These are phyloP conservation scores for Neofusicoccum umdonicola DNA, from an alignment of 2,329 filamentous ascomycete genomes.

Conservation along the genomic window DNA sequence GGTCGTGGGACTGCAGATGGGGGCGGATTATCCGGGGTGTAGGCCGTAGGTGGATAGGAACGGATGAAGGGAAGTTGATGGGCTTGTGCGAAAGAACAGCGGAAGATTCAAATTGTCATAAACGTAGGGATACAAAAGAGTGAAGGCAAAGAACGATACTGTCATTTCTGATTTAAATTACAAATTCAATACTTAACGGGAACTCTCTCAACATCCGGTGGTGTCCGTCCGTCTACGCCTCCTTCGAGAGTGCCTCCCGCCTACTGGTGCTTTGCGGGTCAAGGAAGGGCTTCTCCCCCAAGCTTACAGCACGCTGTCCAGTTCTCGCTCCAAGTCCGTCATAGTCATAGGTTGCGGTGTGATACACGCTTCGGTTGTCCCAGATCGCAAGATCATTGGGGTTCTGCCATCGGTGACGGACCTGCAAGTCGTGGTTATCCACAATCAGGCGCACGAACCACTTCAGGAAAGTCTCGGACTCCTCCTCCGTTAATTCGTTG, in stretches of 20 bases:
- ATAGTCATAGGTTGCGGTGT: constrained; percentile 63
- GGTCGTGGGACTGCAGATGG: background rate
- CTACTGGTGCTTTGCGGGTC: constrained; percentile 51
- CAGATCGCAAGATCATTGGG: constrained; percentile 59
- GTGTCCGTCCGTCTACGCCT: background rate
- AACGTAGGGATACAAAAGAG: too few relatives aligned
- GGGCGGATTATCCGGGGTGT: too few relatives aligned
- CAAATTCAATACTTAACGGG: too few relatives aligned
- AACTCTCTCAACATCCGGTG: background rate
- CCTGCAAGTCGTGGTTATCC: constrained; percentile 53
- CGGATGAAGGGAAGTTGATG: too few relatives aligned
- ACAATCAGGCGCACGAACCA: constrained; percentile 44
- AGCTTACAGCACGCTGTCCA: constrained; percentile 53
- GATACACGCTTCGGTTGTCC: constrained; percentile 63
- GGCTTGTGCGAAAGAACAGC: too few relatives aligned
- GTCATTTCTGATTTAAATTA: too few relatives aligned
- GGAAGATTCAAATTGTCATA: background rate
- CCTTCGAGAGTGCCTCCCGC: constrained; percentile 37
- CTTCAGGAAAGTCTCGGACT: constrained; percentile 43
- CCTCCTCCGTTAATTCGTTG: constrained; percentile 45
- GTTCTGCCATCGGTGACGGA: constrained; percentile 51
- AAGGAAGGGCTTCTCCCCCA: constrained; percentile 55
- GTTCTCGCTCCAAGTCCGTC: constrained; percentile 50
- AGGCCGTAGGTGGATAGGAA: too few relatives aligned
- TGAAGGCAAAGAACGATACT: too few relatives aligned